Evolutionary conservation across 768 basidiomycete genomes (phyloP), one percentile per base, ranked within the genome.

Genomic region (Boletus tomentosulus): DNA sequence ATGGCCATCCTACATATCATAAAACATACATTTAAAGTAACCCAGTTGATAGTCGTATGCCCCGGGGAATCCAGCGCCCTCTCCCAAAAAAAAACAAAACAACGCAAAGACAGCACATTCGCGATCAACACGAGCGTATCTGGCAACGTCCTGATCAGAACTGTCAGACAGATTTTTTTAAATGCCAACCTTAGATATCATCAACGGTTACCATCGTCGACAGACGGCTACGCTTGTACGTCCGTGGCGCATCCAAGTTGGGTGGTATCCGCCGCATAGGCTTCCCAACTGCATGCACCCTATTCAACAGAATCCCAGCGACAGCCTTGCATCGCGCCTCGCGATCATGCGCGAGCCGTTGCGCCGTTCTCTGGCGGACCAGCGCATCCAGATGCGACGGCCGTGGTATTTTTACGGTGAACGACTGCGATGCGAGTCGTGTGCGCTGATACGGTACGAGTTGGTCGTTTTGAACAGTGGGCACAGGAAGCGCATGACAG

Each of bases 301-400:
- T 73, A 60, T 78, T 78, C 27, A 85, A 71, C 31, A 85, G 65
- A 44, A 82, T 82, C 19, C 79, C 81, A 3, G 83, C 83, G 1
- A 85, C 81, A 50, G 83, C 74, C 61, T 74, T 75, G 54, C 77
- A 74, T 13, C 76, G 71, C 6, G 74, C 72, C 51, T 75, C 75
- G 55, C 65, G 70, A 51, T 74, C 73, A 65, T 64, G 66, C 46
- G 62, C 69, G 59, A 63, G 57, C 35, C 68, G 43, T 42, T 68
- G 69, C 4, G 69, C 67, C 30, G 69, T 68, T 46, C 67, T 46
- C 48, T 69, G 69, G 6, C 69, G 68, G 10, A 71, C 58, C 28
- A 69, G 34, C 8, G 57, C 55, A 8, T 69, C 67, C 2, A 69
- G 30, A 27, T 63, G 56, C 1, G 56, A 56, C 1, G 61, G 16